Conservation (phyloP, 352 stramenopile species). For the Peronospora farinosa region DNA sequence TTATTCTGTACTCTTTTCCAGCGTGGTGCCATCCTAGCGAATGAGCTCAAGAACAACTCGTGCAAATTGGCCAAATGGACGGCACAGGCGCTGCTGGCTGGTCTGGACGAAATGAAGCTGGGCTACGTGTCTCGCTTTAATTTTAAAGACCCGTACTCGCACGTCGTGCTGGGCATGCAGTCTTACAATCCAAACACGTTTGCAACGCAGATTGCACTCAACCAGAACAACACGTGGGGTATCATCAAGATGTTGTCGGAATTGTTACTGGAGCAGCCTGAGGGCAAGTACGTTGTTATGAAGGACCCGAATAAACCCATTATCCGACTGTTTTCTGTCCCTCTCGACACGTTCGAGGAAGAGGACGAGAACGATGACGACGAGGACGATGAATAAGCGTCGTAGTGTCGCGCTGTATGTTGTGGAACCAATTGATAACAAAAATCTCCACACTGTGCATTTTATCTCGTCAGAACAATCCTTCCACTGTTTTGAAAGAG, state of each 20-base stretch:
- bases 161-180: slow-evolving; percentile 94
- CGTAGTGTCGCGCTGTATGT: slow-evolving; percentile 13
- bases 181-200: slow-evolving; percentile 96
- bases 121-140: slow-evolving; percentile 93
- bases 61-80: slow-evolving; percentile 98
- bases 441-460: slow-evolving; percentile 18
- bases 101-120: slow-evolving; percentile 97
- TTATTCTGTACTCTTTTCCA: slow-evolving; percentile 36
- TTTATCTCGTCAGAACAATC: slow-evolving; percentile 3
- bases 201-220: slow-evolving; percentile 95
- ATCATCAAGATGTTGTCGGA: slow-evolving; percentile 92
- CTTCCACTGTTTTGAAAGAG: not conserved
- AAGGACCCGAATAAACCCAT: slow-evolving; percentile 97
- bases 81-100: slow-evolving; percentile 92
- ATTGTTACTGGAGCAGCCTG: slow-evolving; percentile 90
- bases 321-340: slow-evolving; percentile 95
- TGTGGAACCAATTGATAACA: slow-evolving; percentile 33
- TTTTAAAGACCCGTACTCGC: slow-evolving; percentile 93
- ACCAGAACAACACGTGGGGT: slow-evolving; percentile 98
- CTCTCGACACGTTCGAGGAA: slow-evolving; percentile 93
- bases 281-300: slow-evolving; percentile 98
- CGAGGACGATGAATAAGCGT: slow-evolving; percentile 28
- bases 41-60: slow-evolving; percentile 99
- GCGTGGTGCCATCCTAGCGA: slow-evolving; percentile 93
- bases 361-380: slow-evolving; percentile 75